Evolutionary conservation across 768 basidiomycete species (phyloP).

Genomic region (Paxillus ammoniavirescens): DNA sequence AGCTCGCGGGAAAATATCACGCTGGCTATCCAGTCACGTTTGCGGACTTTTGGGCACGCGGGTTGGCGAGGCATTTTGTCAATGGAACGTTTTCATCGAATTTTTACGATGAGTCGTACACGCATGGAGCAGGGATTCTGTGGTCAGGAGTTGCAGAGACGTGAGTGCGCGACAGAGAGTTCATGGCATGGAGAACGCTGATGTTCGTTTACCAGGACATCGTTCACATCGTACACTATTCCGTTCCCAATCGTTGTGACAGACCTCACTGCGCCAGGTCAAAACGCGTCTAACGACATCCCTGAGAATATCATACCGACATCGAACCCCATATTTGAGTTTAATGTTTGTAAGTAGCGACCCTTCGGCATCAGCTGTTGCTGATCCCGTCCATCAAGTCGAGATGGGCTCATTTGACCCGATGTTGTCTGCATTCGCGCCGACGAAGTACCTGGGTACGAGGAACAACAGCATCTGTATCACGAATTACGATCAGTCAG

Average conservation of each 20-base stretch:
- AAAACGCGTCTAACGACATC: conserved; percentile 23
- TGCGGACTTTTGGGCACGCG: conserved; percentile 27
- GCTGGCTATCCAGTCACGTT: conserved; percentile 32
- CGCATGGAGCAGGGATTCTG: conserved; percentile 35
- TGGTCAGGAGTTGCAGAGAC: conserved; percentile 34
- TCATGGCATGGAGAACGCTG: not conserved
- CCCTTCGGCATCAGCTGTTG: not conserved
- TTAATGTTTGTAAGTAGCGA: conserved; percentile 32
- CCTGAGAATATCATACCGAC: conserved; percentile 27
- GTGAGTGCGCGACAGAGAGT: conserved; percentile 21
- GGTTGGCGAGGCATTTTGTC: conserved; percentile 36
- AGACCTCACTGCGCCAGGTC: conserved; percentile 21
- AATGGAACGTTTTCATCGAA: conserved; percentile 36
- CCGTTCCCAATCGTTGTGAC: conserved; percentile 42
- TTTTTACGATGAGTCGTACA: conserved; percentile 27
- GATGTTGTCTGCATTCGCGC: conserved; percentile 44
- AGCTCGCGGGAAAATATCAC: conserved; percentile 29
- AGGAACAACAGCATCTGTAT: conserved; percentile 31
- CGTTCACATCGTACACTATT: conserved; percentile 32
- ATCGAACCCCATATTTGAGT: conserved; percentile 34
- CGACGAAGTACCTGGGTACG: conserved; percentile 44
- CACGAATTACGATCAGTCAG: conserved; percentile 35
- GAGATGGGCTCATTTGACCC: conserved; percentile 44
- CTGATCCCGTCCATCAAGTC: conserved; percentile 17
- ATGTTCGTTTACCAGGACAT: conserved; percentile 18